phyloP scores from a whole-genome alignment of 2,329 filamentous ascomycete genomes.

The Dichotomopilus funicola region DNA sequence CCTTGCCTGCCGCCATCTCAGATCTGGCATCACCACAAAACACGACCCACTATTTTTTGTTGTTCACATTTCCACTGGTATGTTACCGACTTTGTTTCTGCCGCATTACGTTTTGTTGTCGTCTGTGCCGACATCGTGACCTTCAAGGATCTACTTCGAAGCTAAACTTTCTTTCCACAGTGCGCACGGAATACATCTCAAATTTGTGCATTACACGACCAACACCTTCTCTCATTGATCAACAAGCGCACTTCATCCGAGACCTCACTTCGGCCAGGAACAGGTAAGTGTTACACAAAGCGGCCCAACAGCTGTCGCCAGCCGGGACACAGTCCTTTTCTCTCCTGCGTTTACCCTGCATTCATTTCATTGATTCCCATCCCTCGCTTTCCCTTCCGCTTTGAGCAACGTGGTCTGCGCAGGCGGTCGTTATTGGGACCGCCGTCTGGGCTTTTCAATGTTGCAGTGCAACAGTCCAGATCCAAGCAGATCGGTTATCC shows the following conservation, averaged over 20 bases:
- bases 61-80: no score
- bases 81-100: no score
- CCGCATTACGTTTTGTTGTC: no score
- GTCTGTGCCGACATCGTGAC: neutral
- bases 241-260: neutral
- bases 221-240: neutral
- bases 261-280: neutral
- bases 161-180: neutral
- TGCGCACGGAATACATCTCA: neutral
- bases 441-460: neutral
- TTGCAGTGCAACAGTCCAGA: conserved; percentile 5
- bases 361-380: neutral
- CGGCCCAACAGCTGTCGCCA: conserved; percentile 7
- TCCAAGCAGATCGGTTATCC: neutral
- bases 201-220: neutral
- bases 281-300: conserved; percentile 9
- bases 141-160: neutral
- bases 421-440: neutral
- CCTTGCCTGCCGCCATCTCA: neutral
- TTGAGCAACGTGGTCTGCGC: neutral
- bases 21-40: neutral
- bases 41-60: neutral
- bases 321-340: neutral
- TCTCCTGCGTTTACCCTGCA: neutral
- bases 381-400: neutral